These are phyloP conservation scores for Boletus tomentosulus DNA, from an alignment of 768 basidiomycete genomes.

Conservation along the genomic window DNA sequence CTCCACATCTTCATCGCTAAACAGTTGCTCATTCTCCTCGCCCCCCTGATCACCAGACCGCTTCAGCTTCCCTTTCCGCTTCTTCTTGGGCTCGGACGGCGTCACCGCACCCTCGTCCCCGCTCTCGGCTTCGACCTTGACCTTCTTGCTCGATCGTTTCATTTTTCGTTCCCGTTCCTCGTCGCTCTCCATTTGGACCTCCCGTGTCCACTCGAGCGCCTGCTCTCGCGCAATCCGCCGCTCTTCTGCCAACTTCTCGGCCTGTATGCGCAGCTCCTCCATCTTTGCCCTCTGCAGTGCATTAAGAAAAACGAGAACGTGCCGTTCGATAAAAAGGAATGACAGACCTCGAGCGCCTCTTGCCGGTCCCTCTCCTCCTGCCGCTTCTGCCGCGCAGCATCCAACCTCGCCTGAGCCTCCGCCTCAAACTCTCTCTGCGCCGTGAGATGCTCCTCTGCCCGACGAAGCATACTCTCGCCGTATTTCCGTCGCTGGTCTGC, in stretches of 20 bases:
- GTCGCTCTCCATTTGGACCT: slow-evolving; percentile 63
- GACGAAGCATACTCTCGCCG: slow-evolving; percentile 79
- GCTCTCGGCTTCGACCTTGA: slow-evolving; percentile 49
- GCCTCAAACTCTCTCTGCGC: slow-evolving; percentile 69
- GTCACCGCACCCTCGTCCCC: slow-evolving; percentile 40
- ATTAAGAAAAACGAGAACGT: neutral
- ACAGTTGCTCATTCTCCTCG: slow-evolving; percentile 58
- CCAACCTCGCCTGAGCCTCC: slow-evolving; percentile 68
- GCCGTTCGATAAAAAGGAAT: neutral
- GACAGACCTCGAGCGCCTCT: slow-evolving; percentile 62
- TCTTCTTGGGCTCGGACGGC: slow-evolving; percentile 60
- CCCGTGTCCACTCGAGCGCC: slow-evolving; percentile 72
- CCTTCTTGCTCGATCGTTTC: slow-evolving; percentile 52
- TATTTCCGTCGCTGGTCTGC: slow-evolving; percentile 89
- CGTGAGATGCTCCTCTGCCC: slow-evolving; percentile 73
- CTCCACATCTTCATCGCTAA: slow-evolving; percentile 65
- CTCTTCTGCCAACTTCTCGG: slow-evolving; percentile 76
- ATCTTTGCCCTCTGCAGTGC: slow-evolving; percentile 49
- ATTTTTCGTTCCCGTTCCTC: slow-evolving; percentile 72
- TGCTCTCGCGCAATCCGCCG: slow-evolving; percentile 74
- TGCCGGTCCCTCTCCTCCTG: slow-evolving; percentile 72
- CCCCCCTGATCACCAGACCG: slow-evolving; percentile 48
- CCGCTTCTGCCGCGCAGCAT: slow-evolving; percentile 70
- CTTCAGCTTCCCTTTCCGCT: slow-evolving; percentile 72
- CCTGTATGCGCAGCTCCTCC: slow-evolving; percentile 64